These are phyloP conservation scores for Pythium phragmitis DNA, from an alignment of 352 stramenopile genomes.

Conservation along the genomic window DNA sequence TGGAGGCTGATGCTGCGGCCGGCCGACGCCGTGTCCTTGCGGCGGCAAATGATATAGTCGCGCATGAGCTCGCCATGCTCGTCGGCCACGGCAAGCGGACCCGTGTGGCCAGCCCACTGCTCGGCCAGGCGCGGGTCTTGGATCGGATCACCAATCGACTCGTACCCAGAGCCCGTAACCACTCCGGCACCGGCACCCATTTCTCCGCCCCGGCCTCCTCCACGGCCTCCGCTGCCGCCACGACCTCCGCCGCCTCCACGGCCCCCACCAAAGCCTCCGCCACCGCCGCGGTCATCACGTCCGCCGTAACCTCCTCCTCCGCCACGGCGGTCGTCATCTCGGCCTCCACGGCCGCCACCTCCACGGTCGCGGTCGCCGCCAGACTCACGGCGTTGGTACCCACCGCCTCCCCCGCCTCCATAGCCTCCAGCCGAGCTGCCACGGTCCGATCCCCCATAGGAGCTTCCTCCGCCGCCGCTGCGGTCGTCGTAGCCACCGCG, in stretches of 20 bases:
- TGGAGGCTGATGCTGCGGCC: conserved; percentile 43
- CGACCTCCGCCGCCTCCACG: conserved; percentile 29
- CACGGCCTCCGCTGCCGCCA: conserved; percentile 33
- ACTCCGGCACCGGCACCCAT: conserved; percentile 41
- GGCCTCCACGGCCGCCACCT: conserved; percentile 15
- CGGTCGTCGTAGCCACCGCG: conserved; percentile 9
- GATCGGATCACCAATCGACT: conserved; percentile 45
- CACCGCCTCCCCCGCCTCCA: neutral
- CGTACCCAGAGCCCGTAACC: conserved; percentile 48
- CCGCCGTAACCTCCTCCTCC: conserved; percentile 27
- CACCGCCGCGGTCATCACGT: conserved; percentile 15
- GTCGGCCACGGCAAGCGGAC: conserved; percentile 36
- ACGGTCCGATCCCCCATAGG: neutral
- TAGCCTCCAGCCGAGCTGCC: conserved; percentile 19
- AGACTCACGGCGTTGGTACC: conserved; percentile 29
- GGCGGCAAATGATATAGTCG: conserved; percentile 45
- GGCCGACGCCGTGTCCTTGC: conserved; percentile 34
- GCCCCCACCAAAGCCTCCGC: conserved; percentile 14
- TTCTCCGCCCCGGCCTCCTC: conserved; percentile 30
- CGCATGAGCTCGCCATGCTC: conserved; percentile 42
- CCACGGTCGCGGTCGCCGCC: conserved; percentile 22
- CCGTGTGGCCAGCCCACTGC: conserved; percentile 41
- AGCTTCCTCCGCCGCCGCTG: neutral
- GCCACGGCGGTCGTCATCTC: conserved; percentile 27
- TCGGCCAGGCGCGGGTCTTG: conserved; percentile 54